Conservation (phyloP, 1,284 basidiomycete species). For the Pseudozyma tsukubaensis region DNA sequence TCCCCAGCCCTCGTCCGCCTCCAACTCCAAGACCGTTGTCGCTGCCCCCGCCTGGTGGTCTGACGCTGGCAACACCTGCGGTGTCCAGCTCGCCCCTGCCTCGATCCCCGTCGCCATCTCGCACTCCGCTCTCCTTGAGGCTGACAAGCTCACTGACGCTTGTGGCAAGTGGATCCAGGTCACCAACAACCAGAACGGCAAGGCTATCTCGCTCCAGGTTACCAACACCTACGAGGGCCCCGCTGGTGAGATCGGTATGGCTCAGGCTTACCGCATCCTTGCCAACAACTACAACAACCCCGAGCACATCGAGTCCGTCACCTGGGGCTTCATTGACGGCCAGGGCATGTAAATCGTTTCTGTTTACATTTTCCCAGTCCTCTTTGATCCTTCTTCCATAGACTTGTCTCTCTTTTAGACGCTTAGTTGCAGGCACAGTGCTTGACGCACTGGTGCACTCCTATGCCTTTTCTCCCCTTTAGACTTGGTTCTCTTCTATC, state of each 20-base stretch:
- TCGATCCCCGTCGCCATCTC: slow-evolving; percentile 54
- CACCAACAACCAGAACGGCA: slow-evolving; percentile 59
- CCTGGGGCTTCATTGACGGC: slow-evolving; percentile 58
- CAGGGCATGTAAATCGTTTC: slow-evolving; percentile 45
- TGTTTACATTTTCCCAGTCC: neutral
- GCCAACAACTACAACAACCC: slow-evolving; percentile 44
- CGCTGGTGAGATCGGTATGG: slow-evolving; percentile 44
- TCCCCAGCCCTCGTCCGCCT: slow-evolving; percentile 40
- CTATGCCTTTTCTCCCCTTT: slow-evolving; percentile 8
- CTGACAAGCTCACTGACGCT: slow-evolving; percentile 41
- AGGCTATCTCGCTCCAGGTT: slow-evolving; percentile 53
- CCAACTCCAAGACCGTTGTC: slow-evolving; percentile 45
- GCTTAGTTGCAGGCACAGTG: slow-evolving; percentile 27
- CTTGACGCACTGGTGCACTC: slow-evolving; percentile 10
- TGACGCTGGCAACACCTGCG: slow-evolving; percentile 39
- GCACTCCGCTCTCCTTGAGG: slow-evolving; percentile 34
- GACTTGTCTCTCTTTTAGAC: slow-evolving; percentile 10
- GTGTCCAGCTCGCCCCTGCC: slow-evolving; percentile 26
- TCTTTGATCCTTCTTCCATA: neutral
- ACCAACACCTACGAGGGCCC: slow-evolving; percentile 43
- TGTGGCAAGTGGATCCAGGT: slow-evolving; percentile 60
- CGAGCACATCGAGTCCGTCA: slow-evolving; percentile 49
- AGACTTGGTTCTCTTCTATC: slow-evolving; percentile 15
- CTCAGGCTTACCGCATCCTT: slow-evolving; percentile 49
- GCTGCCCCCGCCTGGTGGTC: slow-evolving; percentile 52